Evolutionary conservation across 495 filamentous ascomycete genomes (phyloP).

Genomic region (Hypoxylon trugodes): DNA sequence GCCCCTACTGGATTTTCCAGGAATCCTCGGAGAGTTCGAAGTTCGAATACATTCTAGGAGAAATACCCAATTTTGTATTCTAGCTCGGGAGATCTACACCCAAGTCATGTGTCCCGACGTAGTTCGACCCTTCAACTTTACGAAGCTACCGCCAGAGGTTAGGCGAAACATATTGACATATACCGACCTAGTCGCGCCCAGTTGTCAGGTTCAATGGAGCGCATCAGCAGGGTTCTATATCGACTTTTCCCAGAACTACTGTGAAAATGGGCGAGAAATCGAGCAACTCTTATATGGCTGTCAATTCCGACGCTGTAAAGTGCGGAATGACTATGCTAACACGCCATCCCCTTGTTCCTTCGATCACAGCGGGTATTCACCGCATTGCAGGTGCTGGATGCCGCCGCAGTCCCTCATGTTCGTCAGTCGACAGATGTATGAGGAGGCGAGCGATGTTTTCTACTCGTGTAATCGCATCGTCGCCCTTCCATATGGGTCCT

Average conservation of each 20-base stretch:
- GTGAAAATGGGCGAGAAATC: neutral
- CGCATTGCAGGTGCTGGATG: slow-evolving; percentile 1
- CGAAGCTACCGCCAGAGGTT: slow-evolving; percentile 1
- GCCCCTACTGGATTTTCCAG: neutral
- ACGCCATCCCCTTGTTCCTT: neutral
- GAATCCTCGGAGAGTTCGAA: neutral
- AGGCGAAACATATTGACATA: neutral
- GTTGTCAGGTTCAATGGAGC: slow-evolving; percentile 1
- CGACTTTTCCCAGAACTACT: neutral
- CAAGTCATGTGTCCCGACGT: no score
- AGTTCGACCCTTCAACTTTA: no score
- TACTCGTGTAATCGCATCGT: slow-evolving; percentile 8
- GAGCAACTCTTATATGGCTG: neutral
- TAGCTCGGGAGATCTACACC: no score
- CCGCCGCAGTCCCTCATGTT: neutral
- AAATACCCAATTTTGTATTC: no score
- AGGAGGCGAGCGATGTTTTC: slow-evolving; percentile 5
- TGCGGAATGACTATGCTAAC: neutral
- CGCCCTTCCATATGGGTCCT: neutral
- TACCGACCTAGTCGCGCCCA: slow-evolving; percentile 3
- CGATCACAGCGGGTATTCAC: neutral
- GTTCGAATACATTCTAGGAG: neutral
- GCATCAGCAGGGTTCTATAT: neutral
- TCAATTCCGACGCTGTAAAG: neutral
- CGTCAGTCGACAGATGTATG: neutral